Base-by-base conservation (phyloP, 1,284 basidiomycete species). In the Cryptococcus sp. region DNA sequence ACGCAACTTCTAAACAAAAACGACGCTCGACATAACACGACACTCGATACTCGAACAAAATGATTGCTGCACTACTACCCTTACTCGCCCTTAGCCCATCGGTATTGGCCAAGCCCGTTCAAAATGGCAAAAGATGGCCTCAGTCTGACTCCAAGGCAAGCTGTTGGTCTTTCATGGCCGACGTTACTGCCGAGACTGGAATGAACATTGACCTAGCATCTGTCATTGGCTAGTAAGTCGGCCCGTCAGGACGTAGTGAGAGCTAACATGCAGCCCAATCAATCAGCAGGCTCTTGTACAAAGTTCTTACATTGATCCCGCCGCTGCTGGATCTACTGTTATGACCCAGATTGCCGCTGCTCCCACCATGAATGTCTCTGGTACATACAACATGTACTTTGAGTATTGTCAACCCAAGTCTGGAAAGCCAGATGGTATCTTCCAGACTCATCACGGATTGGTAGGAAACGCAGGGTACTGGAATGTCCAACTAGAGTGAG, bases 391-490 rank as follows among this genome's bases (percentile, higher is more conserved):
- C 14, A 32, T 61, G 32, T 61, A 44, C 42, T 61, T 61, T 31
- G 51, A 61, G 34, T 61, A 61, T 41, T 61, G 59, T 19, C 36
- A 39, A 14, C 36, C 36, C 13, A 55, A 57, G 32, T 46, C 45
- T 19, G 53, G 46, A 3, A 45, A 53, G 31, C 25, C 43, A 4
- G 36, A 42, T 7, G 49, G 48, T 32, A 37, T 57, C 18, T 57
- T 53, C 41, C 55, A 57, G 45, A 54, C 55, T 19, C 53, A 55
- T 39, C 55, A 59, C 43, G 36, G 36, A 7, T 37, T 62, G 28
- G 59, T 59, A 10, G 64, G 60, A 14, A 66, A 55, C 50, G 62
- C 62, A 1, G 65, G 49, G 24, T 67, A 65, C 44, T 66, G 63
- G 62, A 65, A 62, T 43, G 59, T 59, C 18, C 50, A 52, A n/a